Evolutionary conservation across 306 rosid species (phyloP), one percentile per base, ranked within the genome.

Genomic region (Delonix regia): DNA sequence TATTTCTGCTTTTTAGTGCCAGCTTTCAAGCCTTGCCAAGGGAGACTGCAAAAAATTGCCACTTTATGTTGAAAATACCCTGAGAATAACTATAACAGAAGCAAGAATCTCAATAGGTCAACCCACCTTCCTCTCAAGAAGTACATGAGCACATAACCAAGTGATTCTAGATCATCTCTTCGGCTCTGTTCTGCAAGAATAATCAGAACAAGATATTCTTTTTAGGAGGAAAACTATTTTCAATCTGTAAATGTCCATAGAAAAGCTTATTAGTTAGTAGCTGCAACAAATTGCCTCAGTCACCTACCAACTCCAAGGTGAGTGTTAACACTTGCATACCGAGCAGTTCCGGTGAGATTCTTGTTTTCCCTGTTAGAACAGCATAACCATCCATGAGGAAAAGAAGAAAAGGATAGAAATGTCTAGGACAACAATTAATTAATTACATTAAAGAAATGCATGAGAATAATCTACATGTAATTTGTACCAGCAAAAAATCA

Each of bases 341-440:
- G 99, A 77, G 99, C 99, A 67, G 99, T 95, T 83, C 99, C 99
- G 5, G 99, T 95, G 78, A 95, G 97, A 88, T 95, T 95, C 91
- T 95, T 95, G 90, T 95, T 92, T 91, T 95, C 99, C 83, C 99
- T 95, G 93, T 67, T 44, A 73, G 47, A 57, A 33, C 12, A 30
- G n/a, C 30, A 65, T 19, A 74, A 71, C 9, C 47, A 76, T 69
- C 48, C 30, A 71, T 22, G 14, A n/a, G n/a, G n/a, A n/a, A n/a
- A n/a, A n/a, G 34, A 48, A 74, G 39, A 39, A 59, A 48, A 52
- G 52, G 62, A 42, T 39, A 77, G 33, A 66, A 57, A 70, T 70
- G 21, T 22, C 60, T 18, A 78, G 19, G 70, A 25, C 36, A 67
- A 67, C 51, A 28, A 77, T 21, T 64, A n/a, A 34, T 33, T 18